Percentiles rank a stretch among this genome's conserved stretches.
These are phyloP conservation scores for Euptelea pleiosperma DNA, from an alignment of 164 flowering plant genomes.

Conservation along the genomic window DNA sequence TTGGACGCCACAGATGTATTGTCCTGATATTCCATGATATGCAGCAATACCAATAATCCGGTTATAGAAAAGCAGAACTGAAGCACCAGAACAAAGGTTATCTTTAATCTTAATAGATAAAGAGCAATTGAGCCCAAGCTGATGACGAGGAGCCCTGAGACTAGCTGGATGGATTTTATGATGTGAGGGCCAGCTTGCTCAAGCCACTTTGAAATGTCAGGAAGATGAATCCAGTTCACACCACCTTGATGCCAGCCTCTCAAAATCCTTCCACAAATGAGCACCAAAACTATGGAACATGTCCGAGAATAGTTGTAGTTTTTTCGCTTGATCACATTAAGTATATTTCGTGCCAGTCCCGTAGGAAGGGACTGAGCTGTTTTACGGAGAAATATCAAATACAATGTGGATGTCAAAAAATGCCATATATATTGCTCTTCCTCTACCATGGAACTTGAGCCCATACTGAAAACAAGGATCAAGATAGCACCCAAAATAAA, in stretches of 20 bases:
- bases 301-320: slow-evolving; percentile 19
- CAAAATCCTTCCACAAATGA: slow-evolving; percentile 71
- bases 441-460: slow-evolving; percentile 94
- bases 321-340: slow-evolving; percentile 18
- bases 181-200: slow-evolving; percentile 45
- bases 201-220: slow-evolving; percentile 90
- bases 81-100: slow-evolving; percentile 24
- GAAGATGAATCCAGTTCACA: slow-evolving; percentile 92
- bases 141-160: slow-evolving; percentile 42
- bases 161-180: slow-evolving; percentile 42
- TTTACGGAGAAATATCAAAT: slow-evolving; percentile 58
- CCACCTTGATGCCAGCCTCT: slow-evolving; percentile 99
- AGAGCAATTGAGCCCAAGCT: slow-evolving; percentile 37
- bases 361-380: slow-evolving; percentile 30
- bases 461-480: slow-evolving; percentile 63
- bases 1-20: slow-evolving; percentile 23
- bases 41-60: slow-evolving; percentile 48
- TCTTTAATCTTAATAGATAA: slow-evolving; percentile 26
- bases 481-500: slow-evolving; percentile 41
- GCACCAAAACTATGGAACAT: slow-evolving; percentile 42
- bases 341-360: slow-evolving; percentile 10
- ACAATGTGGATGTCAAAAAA: slow-evolving; percentile 64
- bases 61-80: slow-evolving; percentile 35
- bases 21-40: slow-evolving; percentile 39
- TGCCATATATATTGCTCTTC: slow-evolving; percentile 98